Percentiles rank a stretch among this genome's conserved stretches.
These are phyloP conservation scores for Marchantia paleacea DNA, from an alignment of 225 moss, liverwort and hornwort genomes.

Conservation along the genomic window DNA sequence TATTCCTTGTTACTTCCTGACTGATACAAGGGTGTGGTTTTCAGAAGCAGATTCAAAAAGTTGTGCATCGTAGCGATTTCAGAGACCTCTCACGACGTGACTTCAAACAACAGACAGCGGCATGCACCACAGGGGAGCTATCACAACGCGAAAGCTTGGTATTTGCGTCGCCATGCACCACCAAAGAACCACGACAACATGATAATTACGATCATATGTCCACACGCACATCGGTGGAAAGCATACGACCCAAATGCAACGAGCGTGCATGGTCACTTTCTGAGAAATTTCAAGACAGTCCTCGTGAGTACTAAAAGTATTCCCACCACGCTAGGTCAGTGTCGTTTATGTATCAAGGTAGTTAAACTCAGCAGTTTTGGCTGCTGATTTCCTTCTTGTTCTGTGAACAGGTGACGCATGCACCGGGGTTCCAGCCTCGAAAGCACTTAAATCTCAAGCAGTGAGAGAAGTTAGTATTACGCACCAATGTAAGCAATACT, in stretches of 20 bases:
- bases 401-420: slow-evolving; percentile 4
- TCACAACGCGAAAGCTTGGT: not conserved
- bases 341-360: not conserved
- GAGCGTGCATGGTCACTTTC: slow-evolving; percentile 11
- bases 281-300: not conserved
- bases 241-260: slow-evolving; percentile 13
- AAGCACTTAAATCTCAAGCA: slow-evolving; percentile 29
- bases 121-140: not conserved
- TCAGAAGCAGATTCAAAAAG: not conserved
- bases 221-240: not conserved
- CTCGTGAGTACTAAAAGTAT: not conserved
- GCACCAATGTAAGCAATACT: slow-evolving; percentile 52
- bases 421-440: not conserved
- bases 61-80: not conserved
- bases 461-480: slow-evolving; percentile 65
- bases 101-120: not conserved
- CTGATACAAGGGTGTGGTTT: not conserved
- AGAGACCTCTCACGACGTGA: not conserved
- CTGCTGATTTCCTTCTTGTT: not conserved
- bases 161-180: not conserved
- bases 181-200: not conserved
- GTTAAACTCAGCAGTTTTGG: too few relatives aligned
- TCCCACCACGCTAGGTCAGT: not conserved
- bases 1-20: not conserved
- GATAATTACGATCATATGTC: not conserved